These are phyloP conservation scores for Porogramme epimiltina DNA, from an alignment of 1,284 basidiomycete genomes.

Conservation along the genomic window DNA sequence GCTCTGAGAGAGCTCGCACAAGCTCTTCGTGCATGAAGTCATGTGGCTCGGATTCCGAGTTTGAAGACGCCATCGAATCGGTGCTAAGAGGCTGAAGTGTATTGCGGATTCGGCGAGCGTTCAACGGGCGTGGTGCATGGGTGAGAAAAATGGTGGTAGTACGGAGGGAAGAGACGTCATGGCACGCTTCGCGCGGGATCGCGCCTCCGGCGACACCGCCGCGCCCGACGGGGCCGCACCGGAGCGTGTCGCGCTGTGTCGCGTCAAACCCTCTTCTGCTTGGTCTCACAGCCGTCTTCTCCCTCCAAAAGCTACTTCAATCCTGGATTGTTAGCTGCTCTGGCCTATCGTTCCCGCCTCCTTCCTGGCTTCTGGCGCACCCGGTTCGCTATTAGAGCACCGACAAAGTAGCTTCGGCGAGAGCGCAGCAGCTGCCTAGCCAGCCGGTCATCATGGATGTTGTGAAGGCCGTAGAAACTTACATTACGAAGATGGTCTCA, in stretches of 20 bases:
- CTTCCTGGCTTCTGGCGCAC: no score
- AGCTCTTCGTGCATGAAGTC: slow-evolving; percentile 58
- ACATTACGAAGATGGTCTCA: slow-evolving; percentile 89
- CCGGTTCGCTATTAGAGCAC: no score
- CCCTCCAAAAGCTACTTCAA: neutral
- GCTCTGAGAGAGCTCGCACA: slow-evolving; percentile 53
- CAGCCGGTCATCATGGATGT: slow-evolving; percentile 75
- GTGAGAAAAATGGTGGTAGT: neutral
- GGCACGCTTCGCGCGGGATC: neutral
- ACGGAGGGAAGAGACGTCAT: slow-evolving; percentile 3
- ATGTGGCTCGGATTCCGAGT: slow-evolving; percentile 9
- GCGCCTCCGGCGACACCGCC: neutral
- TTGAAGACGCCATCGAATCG: slow-evolving; percentile 1
- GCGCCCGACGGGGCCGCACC: slow-evolving; percentile 2
- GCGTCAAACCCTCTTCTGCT: slow-evolving; percentile 4
- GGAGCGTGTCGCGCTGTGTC: slow-evolving; percentile 16
- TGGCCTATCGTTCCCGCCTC: no score
- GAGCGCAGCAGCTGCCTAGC: neutral
- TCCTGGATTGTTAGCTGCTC: no score
- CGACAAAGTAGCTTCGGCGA: no score
- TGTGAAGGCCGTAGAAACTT: slow-evolving; percentile 92
- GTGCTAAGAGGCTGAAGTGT: no score
- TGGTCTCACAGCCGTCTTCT: no score
- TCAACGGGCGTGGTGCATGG: neutral
- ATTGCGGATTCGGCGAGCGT: no score